phyloP scores from a whole-genome alignment of 768 basidiomycete genomes.

The Boletus insuetus region DNA sequence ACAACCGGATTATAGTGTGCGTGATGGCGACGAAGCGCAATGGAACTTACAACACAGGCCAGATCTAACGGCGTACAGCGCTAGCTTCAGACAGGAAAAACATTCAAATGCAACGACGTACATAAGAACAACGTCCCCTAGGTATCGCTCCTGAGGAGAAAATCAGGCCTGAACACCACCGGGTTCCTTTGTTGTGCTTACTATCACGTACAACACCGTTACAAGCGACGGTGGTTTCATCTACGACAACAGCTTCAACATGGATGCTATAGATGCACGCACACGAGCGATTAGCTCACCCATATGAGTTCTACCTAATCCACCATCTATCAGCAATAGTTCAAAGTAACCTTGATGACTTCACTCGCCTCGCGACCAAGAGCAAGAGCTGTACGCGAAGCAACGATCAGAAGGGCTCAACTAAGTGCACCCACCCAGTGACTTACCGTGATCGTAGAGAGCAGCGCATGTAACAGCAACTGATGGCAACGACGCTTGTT shows the following conservation, averaged over 20 bases:
- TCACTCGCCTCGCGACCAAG: constrained; percentile 28
- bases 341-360: not conserved
- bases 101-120: constrained; percentile 7
- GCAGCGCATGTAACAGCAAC: constrained; percentile 29
- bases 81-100: constrained; percentile 2
- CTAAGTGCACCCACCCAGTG: not conserved
- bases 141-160: constrained; percentile 26
- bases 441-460: constrained; percentile 30
- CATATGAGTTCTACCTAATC: no score
- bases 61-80: constrained; percentile 5
- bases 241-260: no score
- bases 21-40: not conserved
- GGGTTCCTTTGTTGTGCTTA: constrained; percentile 5
- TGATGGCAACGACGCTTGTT: constrained; percentile 9
- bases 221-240: constrained; percentile 11
- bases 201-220: constrained; percentile 24
- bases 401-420: no score
- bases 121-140: constrained; percentile 31
- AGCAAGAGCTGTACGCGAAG: constrained; percentile 16
- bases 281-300: no score
- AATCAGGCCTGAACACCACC: not conserved
- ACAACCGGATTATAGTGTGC: not conserved
- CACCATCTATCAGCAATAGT: not conserved
- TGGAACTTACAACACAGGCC: constrained; percentile 20
- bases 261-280: no score